Evolutionary conservation across 2,329 filamentous ascomycete genomes (phyloP).

Genomic region (Neocatenulostroma microsporum): DNA sequence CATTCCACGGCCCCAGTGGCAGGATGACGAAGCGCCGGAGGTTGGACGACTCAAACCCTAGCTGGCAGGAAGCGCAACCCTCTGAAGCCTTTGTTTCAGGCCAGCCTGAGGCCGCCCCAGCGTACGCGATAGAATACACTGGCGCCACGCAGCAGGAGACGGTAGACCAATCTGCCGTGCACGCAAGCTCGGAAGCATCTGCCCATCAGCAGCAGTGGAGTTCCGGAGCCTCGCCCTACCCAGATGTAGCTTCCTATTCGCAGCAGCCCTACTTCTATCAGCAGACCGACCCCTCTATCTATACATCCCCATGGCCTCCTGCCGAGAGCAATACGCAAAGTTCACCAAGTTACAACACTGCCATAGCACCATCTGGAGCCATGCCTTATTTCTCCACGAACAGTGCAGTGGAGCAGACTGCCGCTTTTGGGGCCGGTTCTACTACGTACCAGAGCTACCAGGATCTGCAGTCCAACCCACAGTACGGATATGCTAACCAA

Average conservation of each 20-base stretch:
- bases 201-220: conserved; percentile 1
- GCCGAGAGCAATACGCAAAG: not conserved
- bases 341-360: not conserved
- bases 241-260: conserved; percentile 19
- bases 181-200: too few species aligned
- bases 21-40: conserved; percentile 6
- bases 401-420: not conserved
- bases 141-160: too few species aligned
- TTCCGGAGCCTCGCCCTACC: conserved; percentile 10
- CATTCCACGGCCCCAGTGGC: too few species aligned
- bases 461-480: not conserved
- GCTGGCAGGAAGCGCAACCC: not conserved
- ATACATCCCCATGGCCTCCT: conserved; percentile 20
- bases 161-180: too few species aligned
- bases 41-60: not conserved
- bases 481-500: conserved; percentile 2
- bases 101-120: too few species aligned
- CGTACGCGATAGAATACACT: too few species aligned
- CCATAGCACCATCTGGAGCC: not conserved
- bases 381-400: conserved; percentile 5
- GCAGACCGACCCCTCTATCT: conserved; percentile 17
- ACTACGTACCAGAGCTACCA: conserved; percentile 1
- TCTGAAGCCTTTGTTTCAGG: too few species aligned
- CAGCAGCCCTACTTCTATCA: conserved; percentile 26
- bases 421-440: not conserved